Evolutionary conservation across 1,284 basidiomycete genomes (phyloP), one percentile per base, ranked within the genome.

Genomic region (Taiwanofungus camphoratus): DNA sequence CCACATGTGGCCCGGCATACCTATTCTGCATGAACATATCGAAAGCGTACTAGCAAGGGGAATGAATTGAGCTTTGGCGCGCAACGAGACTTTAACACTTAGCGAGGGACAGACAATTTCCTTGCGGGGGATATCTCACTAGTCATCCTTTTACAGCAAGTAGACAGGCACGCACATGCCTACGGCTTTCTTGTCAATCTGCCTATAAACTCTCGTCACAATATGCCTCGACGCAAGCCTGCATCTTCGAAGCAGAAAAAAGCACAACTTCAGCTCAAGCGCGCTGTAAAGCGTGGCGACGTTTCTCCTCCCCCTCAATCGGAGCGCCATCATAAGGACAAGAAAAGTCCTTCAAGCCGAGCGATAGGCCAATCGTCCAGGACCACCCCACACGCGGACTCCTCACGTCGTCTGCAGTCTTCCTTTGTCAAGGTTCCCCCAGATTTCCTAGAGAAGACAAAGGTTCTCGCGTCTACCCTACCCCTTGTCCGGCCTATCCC

Each of bases 251-350:
- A 82, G 51, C 72, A 86, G 60, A 83, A 79, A 55, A 88, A 82
- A 54, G 77, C 74, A 5, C 74, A 86, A 49, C 70, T 82, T 4
- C 78, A 84, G 58, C 70, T 79, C 46, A 87, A 85, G 55, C 81
- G 89, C n/a, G 89, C 89, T 1, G 65, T 82, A 24, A 92, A 92
- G 61, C 79, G 89, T 26, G 89, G 87, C 15, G 86, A 90, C 52
- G 58, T 73, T 4, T 38, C 54, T 18, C 63, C 72, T 4, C 63
- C 71, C 23, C 66, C 70, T 31, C 63, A 74, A 16, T 46, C 60
- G 39, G 64, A 64, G 51, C 48, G 57, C 46, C 51, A 61, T 46
- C 42, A 56, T 38, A 44, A 57, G 48, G 32, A 43, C 23, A 46
- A n/a, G 31, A 41, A 38, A 33, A 29, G 44, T n/a, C 44, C 35